These are phyloP conservation scores for Chaetomium globosum DNA, from an alignment of 2,329 filamentous ascomycete genomes.

Conservation along the genomic window DNA sequence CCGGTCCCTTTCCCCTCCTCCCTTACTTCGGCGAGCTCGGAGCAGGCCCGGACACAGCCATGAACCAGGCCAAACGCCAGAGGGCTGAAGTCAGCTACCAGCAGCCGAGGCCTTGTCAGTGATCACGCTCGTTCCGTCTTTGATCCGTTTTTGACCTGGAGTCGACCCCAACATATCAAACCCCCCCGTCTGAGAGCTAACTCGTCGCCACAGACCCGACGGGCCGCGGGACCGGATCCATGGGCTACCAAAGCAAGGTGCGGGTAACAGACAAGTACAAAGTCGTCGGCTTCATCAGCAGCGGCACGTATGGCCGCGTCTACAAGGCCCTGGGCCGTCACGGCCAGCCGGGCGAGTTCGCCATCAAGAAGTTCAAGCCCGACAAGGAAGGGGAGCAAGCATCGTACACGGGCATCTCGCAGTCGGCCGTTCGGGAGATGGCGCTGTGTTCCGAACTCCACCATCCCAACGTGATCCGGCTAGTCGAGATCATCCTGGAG, in stretches of 20 bases:
- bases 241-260: constrained; percentile 73
- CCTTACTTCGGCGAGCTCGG: constrained; percentile 6
- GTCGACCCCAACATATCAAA: not conserved
- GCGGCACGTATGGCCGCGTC: constrained; percentile 94
- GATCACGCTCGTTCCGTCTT: constrained; percentile 7
- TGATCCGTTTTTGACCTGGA: not conserved
- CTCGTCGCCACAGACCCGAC: constrained; percentile 51
- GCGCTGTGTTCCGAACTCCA: constrained; percentile 89
- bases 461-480: constrained; percentile 84
- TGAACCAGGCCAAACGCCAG: constrained; percentile 31
- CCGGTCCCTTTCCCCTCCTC: constrained; percentile 12
- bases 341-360: constrained; percentile 78
- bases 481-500: constrained; percentile 94
- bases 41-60: constrained; percentile 13
- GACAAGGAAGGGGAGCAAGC: constrained; percentile 96
- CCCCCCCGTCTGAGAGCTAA: constrained; percentile 42
- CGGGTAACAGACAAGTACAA: constrained; percentile 91
- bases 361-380: constrained; percentile 99
- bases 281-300: constrained; percentile 97
- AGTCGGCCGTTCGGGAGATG: constrained; percentile 97
- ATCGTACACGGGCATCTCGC: constrained; percentile 95
- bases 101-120: constrained; percentile 35
- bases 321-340: constrained; percentile 88
- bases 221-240: constrained; percentile 52
- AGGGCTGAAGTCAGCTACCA: constrained; percentile 33